phyloP scores from a whole-genome alignment of 2,329 filamentous ascomycete genomes.

The Colletotrichum tropicicola region DNA sequence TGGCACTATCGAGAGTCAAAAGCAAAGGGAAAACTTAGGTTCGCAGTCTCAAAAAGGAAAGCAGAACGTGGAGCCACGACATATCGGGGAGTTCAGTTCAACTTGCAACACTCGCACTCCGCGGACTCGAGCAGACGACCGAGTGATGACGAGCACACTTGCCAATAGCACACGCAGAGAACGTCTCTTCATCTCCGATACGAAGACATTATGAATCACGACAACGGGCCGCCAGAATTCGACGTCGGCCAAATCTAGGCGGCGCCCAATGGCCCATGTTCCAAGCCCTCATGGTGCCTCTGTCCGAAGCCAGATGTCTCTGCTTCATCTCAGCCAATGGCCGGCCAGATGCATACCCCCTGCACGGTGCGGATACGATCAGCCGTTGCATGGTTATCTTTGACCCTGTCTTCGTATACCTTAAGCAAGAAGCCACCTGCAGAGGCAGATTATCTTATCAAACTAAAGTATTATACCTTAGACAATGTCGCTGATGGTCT shows the following conservation, averaged over 20 bases:
- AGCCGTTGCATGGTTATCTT: constrained; percentile 8
- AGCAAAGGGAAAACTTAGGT: constrained; percentile 2
- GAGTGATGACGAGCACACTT: constrained; percentile 22
- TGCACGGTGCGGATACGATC: constrained; percentile 1
- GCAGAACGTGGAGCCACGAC: neutral
- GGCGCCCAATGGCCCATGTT: neutral
- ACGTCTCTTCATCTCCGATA: neutral
- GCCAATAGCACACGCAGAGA: neutral
- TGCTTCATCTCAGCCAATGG: constrained; percentile 15
- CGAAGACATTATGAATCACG: neutral
- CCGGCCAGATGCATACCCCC: neutral
- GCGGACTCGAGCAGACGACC: neutral
- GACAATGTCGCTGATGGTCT: constrained; percentile 4
- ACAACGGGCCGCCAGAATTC: neutral
- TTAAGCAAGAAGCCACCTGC: constrained; percentile 2
- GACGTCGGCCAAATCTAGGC: neutral
- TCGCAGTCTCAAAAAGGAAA: constrained; percentile 7
- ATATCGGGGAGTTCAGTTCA: neutral
- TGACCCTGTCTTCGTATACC: neutral
- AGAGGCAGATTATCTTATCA: neutral
- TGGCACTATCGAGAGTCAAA: neutral
- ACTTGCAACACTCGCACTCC: neutral
- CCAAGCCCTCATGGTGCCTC: neutral
- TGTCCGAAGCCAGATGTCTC: constrained; percentile 5
- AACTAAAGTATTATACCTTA: neutral